Percentiles rank a stretch among this genome's conserved stretches.
phyloP scores from a whole-genome alignment of 805 yeast genomes.

The Geotrichum ghanense region DNA sequence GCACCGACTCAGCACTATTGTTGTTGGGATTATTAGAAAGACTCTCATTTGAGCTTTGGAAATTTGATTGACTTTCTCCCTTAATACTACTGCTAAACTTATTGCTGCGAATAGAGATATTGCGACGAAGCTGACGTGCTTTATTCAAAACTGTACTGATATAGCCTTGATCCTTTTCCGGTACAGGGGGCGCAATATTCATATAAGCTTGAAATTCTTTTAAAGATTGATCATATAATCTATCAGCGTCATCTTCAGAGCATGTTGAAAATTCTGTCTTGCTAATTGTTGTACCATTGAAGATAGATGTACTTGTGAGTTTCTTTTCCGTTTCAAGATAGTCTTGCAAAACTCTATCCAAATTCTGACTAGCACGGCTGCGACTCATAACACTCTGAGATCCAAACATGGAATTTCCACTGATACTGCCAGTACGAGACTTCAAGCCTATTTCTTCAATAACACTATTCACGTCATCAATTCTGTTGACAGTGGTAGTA shows the following conservation, averaged over 20 bases:
- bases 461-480: neutral
- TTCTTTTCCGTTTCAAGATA: constrained; percentile 1
- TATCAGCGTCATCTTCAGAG: neutral
- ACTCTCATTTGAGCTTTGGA: neutral
- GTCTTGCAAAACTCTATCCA: neutral
- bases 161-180: neutral
- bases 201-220: neutral
- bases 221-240: neutral
- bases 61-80: neutral
- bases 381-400: no score
- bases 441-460: neutral
- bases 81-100: neutral
- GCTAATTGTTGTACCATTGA: neutral
- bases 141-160: neutral
- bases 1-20: neutral
- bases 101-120: neutral
- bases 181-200: neutral
- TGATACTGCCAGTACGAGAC: neutral
- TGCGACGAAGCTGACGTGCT: neutral
- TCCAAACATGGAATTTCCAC: neutral
- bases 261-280: neutral
- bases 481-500: neutral
- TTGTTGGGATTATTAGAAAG: neutral
- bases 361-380: no score
- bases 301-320: neutral